Evolutionary conservation across 768 basidiomycete species (phyloP).

Genomic region (Erythrobasidium yunnanense): DNA sequence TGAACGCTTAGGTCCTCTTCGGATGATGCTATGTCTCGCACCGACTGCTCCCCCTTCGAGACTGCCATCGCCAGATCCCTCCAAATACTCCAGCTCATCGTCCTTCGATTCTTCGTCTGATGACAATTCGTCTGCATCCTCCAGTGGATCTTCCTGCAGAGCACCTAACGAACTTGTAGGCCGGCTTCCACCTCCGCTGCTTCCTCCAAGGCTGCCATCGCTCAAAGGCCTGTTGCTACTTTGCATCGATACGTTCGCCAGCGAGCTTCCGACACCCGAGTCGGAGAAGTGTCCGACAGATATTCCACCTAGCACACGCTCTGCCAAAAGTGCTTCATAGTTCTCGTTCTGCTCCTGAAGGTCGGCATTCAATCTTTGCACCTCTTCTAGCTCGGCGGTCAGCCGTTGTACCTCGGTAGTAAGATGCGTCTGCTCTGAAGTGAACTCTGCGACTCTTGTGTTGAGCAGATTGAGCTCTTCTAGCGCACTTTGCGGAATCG

Average conservation of each 20-base stretch:
- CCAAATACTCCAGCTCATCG: slow-evolving; percentile 30
- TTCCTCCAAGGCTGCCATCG: background rate
- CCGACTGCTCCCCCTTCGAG: slow-evolving; percentile 30
- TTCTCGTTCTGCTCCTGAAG: slow-evolving; percentile 81
- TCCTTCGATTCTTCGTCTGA: slow-evolving; percentile 4
- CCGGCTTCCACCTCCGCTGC: slow-evolving; percentile 23
- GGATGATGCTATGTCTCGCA: slow-evolving; percentile 15
- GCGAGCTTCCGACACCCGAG: slow-evolving; percentile 36
- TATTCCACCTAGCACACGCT: slow-evolving; percentile 80
- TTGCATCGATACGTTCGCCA: slow-evolving; percentile 52
- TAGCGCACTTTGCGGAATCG: slow-evolving; percentile 32
- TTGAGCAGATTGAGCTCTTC: slow-evolving; percentile 26
- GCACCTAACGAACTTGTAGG: slow-evolving; percentile 5
- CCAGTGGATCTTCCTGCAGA: background rate
- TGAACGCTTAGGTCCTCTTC: background rate
- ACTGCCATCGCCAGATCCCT: slow-evolving; percentile 27
- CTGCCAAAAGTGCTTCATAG: slow-evolving; percentile 83
- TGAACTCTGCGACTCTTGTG: slow-evolving; percentile 44
- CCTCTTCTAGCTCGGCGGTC: slow-evolving; percentile 66
- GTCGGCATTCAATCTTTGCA: slow-evolving; percentile 75
- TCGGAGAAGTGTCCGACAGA: background rate
- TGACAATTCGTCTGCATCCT: slow-evolving; percentile 12
- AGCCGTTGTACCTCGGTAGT: slow-evolving; percentile 80
- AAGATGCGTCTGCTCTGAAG: slow-evolving; percentile 59
- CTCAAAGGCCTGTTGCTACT: slow-evolving; percentile 44